Base-by-base conservation (phyloP, 805 yeast species). In the Hanseniaspora jakobsenii region DNA sequence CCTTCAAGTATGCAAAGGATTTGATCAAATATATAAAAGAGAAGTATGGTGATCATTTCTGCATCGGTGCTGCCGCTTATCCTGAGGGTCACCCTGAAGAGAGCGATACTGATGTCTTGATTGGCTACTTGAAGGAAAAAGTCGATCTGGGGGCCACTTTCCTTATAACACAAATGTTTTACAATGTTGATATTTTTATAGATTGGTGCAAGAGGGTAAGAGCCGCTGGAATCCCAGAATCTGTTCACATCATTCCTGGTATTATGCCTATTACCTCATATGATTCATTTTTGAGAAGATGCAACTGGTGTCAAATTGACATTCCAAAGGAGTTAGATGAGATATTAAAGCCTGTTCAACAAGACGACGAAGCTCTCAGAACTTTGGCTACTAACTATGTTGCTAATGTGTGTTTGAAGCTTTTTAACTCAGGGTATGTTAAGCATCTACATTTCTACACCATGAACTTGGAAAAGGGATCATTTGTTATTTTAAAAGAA, bases 211-310 rank as follows among this genome's bases (percentile, higher is more conserved):
- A 68, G 16, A 63, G 66, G 48, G 72, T 89, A 45, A 73, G 89
- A 52, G 75, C 69, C 18, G 66, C 67, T 18, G 96, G 95, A 18
- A 72, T 91, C 51, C 46, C 46, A 21, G 39, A 42, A 29, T 68
- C 69, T 31, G 77, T 83, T 43, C 97, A 97, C 23, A 82, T 91
- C 52, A 79, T 91, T 48, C 98, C 98, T 1, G 98, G 98, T 12
- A 86, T 91, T 62, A 91, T 91, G 98, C 98, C 98, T 18, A 87
- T 91, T 48, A 78, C 94, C n/a, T 84, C 95, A 3, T 87, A 89
- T 63, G 81, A 93, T 21, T 77, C 95, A 3, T 91, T 91, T 60
- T 62, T 86, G 50, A 79, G 98, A 66, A 76, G 98, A 60, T 95
- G 95, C 16, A 77, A 77, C 44, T 91, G 98, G 98, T 85, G 94